Base-by-base conservation (phyloP, 2,329 filamentous ascomycete genomes). In the Xylariaceae sp. region DNA sequence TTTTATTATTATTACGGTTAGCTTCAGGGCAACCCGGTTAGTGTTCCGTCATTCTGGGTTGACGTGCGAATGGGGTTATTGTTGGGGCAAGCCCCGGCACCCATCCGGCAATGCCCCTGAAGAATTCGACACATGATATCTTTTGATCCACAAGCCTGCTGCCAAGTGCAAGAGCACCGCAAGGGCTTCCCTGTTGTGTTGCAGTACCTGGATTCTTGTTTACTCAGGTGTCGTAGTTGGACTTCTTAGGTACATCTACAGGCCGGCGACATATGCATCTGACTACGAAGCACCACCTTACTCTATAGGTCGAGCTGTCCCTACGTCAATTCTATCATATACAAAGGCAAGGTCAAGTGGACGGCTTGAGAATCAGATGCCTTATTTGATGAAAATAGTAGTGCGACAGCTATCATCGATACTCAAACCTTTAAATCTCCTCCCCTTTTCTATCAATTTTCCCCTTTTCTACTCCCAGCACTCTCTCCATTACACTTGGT, bases 161-260 rank as follows among this genome's bases (percentile, higher is more conserved):
- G 30, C 4, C 13, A 15, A 3, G 16, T n/a, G n/a, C n/a, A n/a
- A n/a, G n/a, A n/a, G n/a, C n/a, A n/a, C n/a, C n/a, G 2, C 16
- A n/a, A 20, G 27, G 33, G 26, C 10, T 32, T 23, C 33, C 27
- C n/a, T 3, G 41, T 37, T 30, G 29, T 20, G 23, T 6, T 23
- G 9, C 11, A 15, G 50, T 47, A 53, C 36, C 43, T 27, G 20
- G 40, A 36, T 45, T 7, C 20, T 30, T 21, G 16, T 18, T 50
- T 43, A 20, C 24, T 43, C 30, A 26, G 24, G 33, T 13, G 2
- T 47, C 24, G 53, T 55, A 52, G 26, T 18, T 52, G 39, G 48
- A 55, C 47, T 16, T 55, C 24, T 24, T 33, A n/a, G n/a, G 20
- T 48, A 36, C 26, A 15, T 33, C 43, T 35, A 11, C 23, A 30